These are phyloP conservation scores for Trichoderma sp. DNA, from an alignment of 2,329 filamentous ascomycete species.

Conservation along the genomic window DNA sequence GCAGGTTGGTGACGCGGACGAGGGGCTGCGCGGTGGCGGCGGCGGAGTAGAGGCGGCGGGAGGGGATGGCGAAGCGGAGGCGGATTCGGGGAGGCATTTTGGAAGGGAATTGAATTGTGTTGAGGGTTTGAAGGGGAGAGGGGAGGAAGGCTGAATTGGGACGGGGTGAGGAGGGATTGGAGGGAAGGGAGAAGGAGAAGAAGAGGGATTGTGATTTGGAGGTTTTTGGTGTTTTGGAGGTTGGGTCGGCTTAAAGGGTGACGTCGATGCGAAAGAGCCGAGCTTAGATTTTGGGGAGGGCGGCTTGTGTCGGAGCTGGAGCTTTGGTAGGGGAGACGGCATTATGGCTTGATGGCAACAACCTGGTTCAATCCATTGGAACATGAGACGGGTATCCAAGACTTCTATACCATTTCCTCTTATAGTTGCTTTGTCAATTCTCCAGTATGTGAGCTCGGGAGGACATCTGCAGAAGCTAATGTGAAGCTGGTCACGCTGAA, in stretches of 20 bases:
- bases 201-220: neutral
- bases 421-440: no score
- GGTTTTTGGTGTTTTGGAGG: no score
- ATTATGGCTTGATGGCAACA: neutral
- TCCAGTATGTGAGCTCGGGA: no score
- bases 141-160: neutral
- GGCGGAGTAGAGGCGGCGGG: conserved; percentile 46
- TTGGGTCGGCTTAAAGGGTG: conserved; percentile 20
- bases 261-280: conserved; percentile 22
- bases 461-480: no score
- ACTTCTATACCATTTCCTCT: no score
- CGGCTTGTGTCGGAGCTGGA: conserved; percentile 26
- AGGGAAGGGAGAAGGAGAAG: neutral
- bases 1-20: conserved; percentile 72
- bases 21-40: conserved; percentile 51
- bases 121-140: neutral
- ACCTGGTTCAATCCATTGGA: no score
- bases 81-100: conserved; percentile 42
- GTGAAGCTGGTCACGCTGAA: no score
- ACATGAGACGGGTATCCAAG: no score
- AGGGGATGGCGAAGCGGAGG: conserved; percentile 30
- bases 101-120: neutral
- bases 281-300: conserved; percentile 16
- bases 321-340: conserved; percentile 7
- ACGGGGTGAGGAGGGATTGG: neutral